phyloP scores from a whole-genome alignment of 2,329 filamentous ascomycete species.

The Periconia macrospinosa region DNA sequence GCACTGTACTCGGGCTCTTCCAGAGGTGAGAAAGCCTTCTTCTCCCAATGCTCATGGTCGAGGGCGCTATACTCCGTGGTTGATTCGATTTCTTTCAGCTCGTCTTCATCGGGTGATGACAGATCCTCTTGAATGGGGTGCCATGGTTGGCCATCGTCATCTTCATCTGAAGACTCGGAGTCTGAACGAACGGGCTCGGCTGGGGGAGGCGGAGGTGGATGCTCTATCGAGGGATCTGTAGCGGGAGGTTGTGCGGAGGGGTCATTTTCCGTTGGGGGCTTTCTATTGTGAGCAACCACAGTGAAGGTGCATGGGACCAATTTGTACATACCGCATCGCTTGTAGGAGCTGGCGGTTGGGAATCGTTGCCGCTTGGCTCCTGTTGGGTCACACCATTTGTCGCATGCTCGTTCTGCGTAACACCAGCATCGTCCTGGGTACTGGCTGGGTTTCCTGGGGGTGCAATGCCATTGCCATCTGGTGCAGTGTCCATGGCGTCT shows the following conservation, averaged over 20 bases:
- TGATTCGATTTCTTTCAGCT: slow-evolving; percentile 60
- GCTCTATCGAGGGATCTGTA: slow-evolving; percentile 25
- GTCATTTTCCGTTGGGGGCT: background rate
- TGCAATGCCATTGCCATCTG: slow-evolving; percentile 30
- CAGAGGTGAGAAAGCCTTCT: slow-evolving; percentile 56
- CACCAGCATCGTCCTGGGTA: slow-evolving; percentile 10
- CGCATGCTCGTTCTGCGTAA: slow-evolving; percentile 19
- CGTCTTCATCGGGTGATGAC: slow-evolving; percentile 58
- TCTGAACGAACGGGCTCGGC: slow-evolving; percentile 32
- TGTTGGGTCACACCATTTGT: slow-evolving; percentile 11
- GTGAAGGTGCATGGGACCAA: background rate
- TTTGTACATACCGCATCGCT: slow-evolving; percentile 19
- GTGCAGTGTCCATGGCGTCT: slow-evolving; percentile 45
- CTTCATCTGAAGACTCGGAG: slow-evolving; percentile 36
- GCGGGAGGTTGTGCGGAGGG: slow-evolving; percentile 21
- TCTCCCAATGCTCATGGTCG: slow-evolving; percentile 63
- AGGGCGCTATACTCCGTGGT: slow-evolving; percentile 56
- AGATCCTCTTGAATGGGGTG: slow-evolving; percentile 59
- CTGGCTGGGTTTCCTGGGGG: slow-evolving; percentile 25
- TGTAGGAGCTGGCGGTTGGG: background rate
- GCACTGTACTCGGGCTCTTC: slow-evolving; percentile 62
- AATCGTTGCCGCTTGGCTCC: slow-evolving; percentile 12
- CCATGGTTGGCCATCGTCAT: slow-evolving; percentile 49
- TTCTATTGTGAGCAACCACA: background rate
- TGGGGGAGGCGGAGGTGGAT: slow-evolving; percentile 37